Conservation (phyloP, 2,329 filamentous ascomycete genomes). For the Shiraia bambusicola region DNA sequence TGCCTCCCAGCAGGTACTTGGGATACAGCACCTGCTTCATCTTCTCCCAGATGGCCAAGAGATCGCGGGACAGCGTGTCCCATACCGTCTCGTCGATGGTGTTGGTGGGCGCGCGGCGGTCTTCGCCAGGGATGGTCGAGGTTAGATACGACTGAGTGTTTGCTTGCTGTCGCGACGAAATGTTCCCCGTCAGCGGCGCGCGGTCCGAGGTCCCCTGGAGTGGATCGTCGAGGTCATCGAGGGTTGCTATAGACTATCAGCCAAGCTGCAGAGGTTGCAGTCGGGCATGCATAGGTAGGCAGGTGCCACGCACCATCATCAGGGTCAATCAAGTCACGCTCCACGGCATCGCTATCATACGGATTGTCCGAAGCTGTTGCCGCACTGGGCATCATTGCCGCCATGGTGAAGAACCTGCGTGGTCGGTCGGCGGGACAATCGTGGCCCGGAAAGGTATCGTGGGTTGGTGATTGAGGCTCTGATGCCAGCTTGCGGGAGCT, state of each 20-base stretch:
- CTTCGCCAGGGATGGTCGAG: conserved; percentile 86
- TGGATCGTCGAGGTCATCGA: conserved; percentile 92
- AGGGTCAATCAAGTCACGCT: conserved; percentile 55
- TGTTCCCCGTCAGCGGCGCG: conserved; percentile 81
- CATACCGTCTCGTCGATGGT: conserved; percentile 97
- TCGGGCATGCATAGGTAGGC: conserved; percentile 6
- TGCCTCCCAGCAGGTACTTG: conserved; percentile 79
- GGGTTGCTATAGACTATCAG: conserved; percentile 61
- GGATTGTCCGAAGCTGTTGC: conserved; percentile 39
- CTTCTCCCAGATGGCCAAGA: conserved; percentile 95
- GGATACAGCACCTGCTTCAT: conserved; percentile 97
- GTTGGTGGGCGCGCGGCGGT: conserved; percentile 83
- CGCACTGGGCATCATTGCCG: conserved; percentile 50
- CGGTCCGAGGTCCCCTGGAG: conserved; percentile 69
- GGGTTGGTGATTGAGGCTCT: conserved; percentile 36
- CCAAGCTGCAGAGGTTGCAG: conserved; percentile 3
- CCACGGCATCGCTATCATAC: conserved; percentile 50
- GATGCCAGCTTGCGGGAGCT: conserved; percentile 16
- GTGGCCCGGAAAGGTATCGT: conserved; percentile 28
- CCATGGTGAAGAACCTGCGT: conserved; percentile 39
- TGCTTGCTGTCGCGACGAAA: conserved; percentile 53
- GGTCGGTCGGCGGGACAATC: conserved; percentile 26
- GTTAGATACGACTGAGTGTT: conserved; percentile 82
- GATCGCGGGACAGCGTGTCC: conserved; percentile 91
- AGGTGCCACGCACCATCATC: conserved; percentile 50